Evolutionary conservation across 345 rosid genomes (phyloP).

Genomic region (Eucalyptus rudis): DNA sequence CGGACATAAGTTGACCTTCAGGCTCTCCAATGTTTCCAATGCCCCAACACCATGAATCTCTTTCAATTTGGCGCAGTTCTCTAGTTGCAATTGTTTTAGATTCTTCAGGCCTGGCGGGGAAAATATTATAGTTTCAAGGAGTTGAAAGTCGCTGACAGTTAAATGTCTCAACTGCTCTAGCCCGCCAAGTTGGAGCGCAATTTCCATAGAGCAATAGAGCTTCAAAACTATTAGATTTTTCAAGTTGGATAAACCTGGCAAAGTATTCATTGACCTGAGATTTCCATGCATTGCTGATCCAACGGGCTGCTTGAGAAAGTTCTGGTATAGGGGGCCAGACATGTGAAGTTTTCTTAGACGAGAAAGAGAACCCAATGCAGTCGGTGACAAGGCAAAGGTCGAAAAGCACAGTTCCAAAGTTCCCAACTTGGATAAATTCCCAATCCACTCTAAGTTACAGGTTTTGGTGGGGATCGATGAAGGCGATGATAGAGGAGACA

Average conservation of each 20-base stretch:
- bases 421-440: neutral
- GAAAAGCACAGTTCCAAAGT: neutral
- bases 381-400: neutral
- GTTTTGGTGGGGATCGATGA: accelerated
- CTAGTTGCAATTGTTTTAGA: accelerated
- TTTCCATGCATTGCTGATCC: neutral
- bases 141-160: accelerated
- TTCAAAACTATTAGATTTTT: neutral
- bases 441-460: neutral
- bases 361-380: neutral
- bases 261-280: neutral
- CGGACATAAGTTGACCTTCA: accelerated
- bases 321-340: accelerated
- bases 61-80: accelerated
- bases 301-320: neutral
- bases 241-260: neutral
- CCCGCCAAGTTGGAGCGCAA: neutral
- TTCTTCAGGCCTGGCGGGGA: neutral
- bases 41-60: neutral
- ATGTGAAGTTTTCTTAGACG: accelerated
- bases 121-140: neutral
- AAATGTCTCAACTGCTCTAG: neutral
- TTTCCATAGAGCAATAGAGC: accelerated
- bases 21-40: neutral
- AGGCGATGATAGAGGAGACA: accelerated